Base-by-base conservation (phyloP, 371 early-diverging fungal species). In the Mortierella sp. region DNA sequence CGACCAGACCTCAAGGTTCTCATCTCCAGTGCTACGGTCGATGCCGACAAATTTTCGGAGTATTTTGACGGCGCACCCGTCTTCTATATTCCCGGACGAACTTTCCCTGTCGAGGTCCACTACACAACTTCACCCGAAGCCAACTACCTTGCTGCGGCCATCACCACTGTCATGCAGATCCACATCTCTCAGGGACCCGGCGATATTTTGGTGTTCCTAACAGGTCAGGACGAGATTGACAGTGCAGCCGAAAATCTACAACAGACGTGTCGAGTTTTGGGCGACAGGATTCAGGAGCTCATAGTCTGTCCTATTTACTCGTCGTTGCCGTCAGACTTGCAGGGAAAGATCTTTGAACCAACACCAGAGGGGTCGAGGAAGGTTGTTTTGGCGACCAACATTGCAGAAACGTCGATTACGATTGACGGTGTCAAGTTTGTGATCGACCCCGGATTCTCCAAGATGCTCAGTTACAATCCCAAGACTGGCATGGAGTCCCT, bases 161-260 rank as follows among this genome's bases (percentile, higher is more conserved):
- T 99, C 52, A 96, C 96, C 0, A 98, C 97, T 5, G 97, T 99
- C 44, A 93, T 99, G 89, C 97, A 97, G 75, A 99, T 99, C 78
- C 98, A 99, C 88, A 94, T 97, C 31, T 94, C 97, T 13, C 97
- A 97, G 84, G 94, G 92, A 11, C 91, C 91, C 58, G 99, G 99
- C 60, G 99, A 99, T 85, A 97, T 99, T 70, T 89, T 99, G 44
- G 96, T 99, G 26, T 99, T 99, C 87, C 89, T 99, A 79, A 99
- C 99, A 88, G 99, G 99, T 70, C 99, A 99, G 92, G 99, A 99
- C 71, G 99, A 99, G 89, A 99, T 99, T 81, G 99, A 99, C 84
- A 92, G 92, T 45, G 98, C 96, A 0, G 94, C 97, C 38, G 98
- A 97, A 84, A 93, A 92, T 14, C 89, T 99, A 65, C 89, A 91